These are phyloP conservation scores for Candida michaelii DNA, from an alignment of 805 yeast genomes.

Conservation along the genomic window DNA sequence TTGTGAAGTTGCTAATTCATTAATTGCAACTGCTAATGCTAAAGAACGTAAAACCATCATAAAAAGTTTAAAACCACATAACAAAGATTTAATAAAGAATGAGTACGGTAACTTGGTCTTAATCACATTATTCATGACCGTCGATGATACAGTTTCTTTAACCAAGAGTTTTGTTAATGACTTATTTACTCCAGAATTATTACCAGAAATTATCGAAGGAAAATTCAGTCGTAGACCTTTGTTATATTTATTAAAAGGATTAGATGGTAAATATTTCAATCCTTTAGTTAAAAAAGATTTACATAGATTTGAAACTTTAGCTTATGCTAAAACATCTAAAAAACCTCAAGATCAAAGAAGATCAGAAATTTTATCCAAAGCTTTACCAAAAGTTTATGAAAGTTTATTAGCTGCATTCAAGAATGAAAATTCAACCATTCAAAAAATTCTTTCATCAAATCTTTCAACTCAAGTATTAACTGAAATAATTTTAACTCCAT, in stretches of 20 bases:
- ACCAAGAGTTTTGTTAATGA: conserved; percentile 70
- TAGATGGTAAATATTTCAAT: conserved; percentile 78
- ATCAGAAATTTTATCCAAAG: conserved; percentile 60
- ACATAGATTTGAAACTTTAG: conserved; percentile 56
- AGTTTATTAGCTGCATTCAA: conserved; percentile 38
- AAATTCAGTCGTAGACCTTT: conserved; percentile 89
- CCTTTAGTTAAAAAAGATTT: conserved; percentile 65
- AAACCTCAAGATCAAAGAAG: conserved; percentile 80
- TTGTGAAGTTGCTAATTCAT: conserved; percentile 80
- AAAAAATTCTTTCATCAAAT: conserved; percentile 57
- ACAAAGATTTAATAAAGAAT: conserved; percentile 71
- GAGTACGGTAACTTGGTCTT: conserved; percentile 85
- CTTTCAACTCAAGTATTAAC: conserved; percentile 81
- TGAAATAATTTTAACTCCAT: conserved; percentile 58
- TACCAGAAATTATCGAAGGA: conserved; percentile 59
- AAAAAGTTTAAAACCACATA: conserved; percentile 72
- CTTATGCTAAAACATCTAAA: conserved; percentile 67
- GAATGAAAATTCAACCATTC: conserved; percentile 39
- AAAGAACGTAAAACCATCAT: conserved; percentile 85
- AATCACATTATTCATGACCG: conserved; percentile 75
- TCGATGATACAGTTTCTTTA: conserved; percentile 89
- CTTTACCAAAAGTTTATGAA: conserved; percentile 64
- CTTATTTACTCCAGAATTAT: conserved; percentile 44
- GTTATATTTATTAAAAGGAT: conserved; percentile 73
- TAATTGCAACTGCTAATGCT: conserved; percentile 81